Base-by-base conservation (phyloP, 1,139 yeast genomes). In the Candida sanyaensis region DNA sequence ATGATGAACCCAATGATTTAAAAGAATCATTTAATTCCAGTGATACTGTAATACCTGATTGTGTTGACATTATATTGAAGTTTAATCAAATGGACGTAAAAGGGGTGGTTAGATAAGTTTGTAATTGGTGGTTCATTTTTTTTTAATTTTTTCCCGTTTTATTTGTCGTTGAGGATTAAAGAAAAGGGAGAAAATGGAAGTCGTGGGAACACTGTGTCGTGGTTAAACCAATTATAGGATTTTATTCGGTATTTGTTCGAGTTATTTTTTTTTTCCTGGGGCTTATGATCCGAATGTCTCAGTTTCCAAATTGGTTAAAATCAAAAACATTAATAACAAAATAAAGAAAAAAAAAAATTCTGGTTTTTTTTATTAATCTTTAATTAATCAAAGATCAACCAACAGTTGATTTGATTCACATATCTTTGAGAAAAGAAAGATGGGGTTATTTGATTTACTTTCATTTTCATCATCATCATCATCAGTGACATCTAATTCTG, bases 1-100 rank as follows among this genome's bases (percentile, higher is more conserved):
- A 41, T 5, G 61, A 58, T 6, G 52, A 49, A 12, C 55, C 23
- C 47, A 62, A 55, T 44, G 54, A 47, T 51, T 65, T 67, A 62
- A 67, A 66, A 23, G 71, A 53, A 1, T 62, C 62, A 24, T 78
- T 53, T 12, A 81, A 67, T n/a, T 66, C 71, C 43, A 65, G 65
- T 32, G 80, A 73, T 13, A 86, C 81, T 2, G 75, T 64, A 44
- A 86, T 86, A 49, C 92, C 92, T 10, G 91, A 85, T 64, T 83
- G 87, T 37, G 82, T 80, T 0, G 92, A 83, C 92, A 86, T 64
- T 23, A n/a, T 46, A 17, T 17, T 17, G 21, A 17, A 17, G 21
- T 17, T 17, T 17, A 17, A 17, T 3, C 3, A 17, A 17, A 17
- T n/a, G 21, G 3, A 17, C 3, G 3, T 17, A 17, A 17, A 3